Evolutionary conservation across 78 protist species (phyloP).

Genomic region (Goniomonas avonlea): DNA sequence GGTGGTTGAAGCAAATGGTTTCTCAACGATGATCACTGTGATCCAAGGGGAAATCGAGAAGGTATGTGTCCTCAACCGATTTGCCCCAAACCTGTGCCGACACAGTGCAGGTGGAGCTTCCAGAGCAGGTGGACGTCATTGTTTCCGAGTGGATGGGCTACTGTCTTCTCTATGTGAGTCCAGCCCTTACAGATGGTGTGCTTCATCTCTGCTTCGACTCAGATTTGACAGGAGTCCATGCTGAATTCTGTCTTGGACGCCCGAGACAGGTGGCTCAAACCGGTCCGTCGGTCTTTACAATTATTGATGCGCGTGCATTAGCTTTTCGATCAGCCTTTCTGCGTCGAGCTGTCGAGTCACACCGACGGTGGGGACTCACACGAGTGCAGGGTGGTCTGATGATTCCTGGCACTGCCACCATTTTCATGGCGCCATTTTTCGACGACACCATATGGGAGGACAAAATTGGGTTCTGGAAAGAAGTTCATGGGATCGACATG

Average conservation of each 20-base stretch:
- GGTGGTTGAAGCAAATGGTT: not conserved
- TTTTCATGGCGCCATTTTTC: not conserved
- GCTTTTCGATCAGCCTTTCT: no score
- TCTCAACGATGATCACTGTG: not conserved
- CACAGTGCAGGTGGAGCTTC: not conserved
- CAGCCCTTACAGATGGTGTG: no score
- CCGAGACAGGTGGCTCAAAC: constrained; percentile 54
- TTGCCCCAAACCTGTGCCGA: no score
- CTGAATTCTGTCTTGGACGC: constrained; percentile 58
- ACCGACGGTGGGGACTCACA: no score
- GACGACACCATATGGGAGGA: not conserved
- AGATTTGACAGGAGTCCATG: constrained; percentile 76
- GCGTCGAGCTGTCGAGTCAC: no score
- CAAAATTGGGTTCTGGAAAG: not conserved
- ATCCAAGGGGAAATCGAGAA: not conserved
- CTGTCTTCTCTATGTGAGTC: constrained; percentile 48
- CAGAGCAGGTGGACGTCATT: constrained; percentile 62
- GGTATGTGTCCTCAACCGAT: no score
- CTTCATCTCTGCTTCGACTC: no score
- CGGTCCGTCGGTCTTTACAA: no score
- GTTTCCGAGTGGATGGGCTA: constrained; percentile 77
- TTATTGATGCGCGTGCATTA: no score
- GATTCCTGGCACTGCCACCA: not conserved
- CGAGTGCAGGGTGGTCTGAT: constrained; percentile 33
- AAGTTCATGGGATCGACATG: not conserved